phyloP scores from a whole-genome alignment of 225 moss, liverwort and hornwort species.

The Bryum argenteum region DNA sequence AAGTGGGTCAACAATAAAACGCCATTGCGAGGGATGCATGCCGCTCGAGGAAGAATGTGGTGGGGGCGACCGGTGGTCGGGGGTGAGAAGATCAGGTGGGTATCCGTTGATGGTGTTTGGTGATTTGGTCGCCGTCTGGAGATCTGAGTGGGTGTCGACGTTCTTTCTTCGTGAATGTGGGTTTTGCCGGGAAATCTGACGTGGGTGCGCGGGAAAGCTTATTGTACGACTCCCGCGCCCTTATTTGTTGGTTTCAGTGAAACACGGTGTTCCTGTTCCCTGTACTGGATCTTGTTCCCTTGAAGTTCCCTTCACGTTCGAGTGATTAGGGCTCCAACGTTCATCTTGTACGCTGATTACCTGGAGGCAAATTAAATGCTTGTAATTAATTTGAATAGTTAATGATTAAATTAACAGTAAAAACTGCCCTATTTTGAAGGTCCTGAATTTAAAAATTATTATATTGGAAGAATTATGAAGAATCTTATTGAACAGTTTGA shows the following conservation, averaged over 20 bases:
- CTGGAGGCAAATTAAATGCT: too few relatives aligned
- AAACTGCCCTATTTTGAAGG: too few relatives aligned
- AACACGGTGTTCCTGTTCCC: conserved; percentile 25
- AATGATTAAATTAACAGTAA: too few relatives aligned
- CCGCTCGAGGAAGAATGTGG: conserved; percentile 21
- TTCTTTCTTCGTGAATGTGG: conserved; percentile 20
- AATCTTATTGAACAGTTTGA: too few relatives aligned
- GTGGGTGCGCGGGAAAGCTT: conserved; percentile 35
- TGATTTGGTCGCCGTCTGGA: background rate
- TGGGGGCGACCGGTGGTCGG: background rate
- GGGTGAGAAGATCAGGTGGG: too few relatives aligned
- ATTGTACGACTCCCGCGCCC: background rate
- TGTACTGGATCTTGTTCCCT: background rate
- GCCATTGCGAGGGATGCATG: conserved; percentile 27
- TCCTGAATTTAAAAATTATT: too few relatives aligned
- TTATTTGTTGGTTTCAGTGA: background rate
- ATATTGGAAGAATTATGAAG: too few relatives aligned
- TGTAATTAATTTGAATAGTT: too few relatives aligned
- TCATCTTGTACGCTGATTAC: too few relatives aligned
- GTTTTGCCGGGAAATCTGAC: conserved; percentile 31
- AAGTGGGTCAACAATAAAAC: conserved; percentile 27
- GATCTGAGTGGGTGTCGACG: conserved; percentile 25
- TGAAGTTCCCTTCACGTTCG: background rate
- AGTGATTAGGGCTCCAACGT: background rate
- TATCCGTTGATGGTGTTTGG: background rate